Conservation (phyloP, 352 stramenopile genomes). For the Globisporangium nagaii region DNA sequence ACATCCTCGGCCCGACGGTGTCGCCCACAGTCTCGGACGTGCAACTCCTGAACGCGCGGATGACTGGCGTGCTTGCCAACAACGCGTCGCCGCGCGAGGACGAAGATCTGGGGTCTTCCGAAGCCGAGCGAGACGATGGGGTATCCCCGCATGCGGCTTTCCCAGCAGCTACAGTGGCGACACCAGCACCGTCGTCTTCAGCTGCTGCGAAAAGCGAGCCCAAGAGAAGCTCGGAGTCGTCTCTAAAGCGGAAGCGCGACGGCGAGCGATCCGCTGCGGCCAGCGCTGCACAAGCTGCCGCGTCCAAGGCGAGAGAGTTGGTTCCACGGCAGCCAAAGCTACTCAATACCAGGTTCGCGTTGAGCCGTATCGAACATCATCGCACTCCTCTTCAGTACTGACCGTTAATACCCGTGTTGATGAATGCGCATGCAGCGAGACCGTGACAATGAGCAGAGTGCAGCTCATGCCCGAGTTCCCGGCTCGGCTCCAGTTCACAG, state of each 20-base stretch:
- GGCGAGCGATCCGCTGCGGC: conserved; percentile 23
- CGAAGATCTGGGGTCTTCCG: not conserved
- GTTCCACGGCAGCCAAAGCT: conserved; percentile 38
- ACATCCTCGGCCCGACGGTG: conserved; percentile 61
- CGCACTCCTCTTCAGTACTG: no score
- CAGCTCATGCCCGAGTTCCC: conserved; percentile 54
- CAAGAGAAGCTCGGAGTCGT: conserved; percentile 32
- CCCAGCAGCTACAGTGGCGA: not conserved
- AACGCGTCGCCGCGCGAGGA: conserved; percentile 15
- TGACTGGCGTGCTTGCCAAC: conserved; percentile 26
- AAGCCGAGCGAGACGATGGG: not conserved
- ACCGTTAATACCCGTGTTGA: no score
- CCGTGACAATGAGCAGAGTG: conserved; percentile 13
- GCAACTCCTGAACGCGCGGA: conserved; percentile 49
- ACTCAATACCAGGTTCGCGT: conserved; percentile 51
- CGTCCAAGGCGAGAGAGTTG: conserved; percentile 61
- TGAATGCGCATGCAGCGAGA: conserved; percentile 10
- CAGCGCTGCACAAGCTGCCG: conserved; percentile 12
- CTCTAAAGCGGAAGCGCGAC: conserved; percentile 70
- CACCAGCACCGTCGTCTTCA: conserved; percentile 12
- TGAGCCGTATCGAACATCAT: conserved; percentile 2
- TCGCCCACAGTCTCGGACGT: conserved; percentile 47
- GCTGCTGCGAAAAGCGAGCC: conserved; percentile 16
- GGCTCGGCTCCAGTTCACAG: conserved; percentile 53
- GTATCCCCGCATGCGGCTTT: not conserved